phyloP scores from a whole-genome alignment of 768 basidiomycete genomes.

The Mycena filopes region DNA sequence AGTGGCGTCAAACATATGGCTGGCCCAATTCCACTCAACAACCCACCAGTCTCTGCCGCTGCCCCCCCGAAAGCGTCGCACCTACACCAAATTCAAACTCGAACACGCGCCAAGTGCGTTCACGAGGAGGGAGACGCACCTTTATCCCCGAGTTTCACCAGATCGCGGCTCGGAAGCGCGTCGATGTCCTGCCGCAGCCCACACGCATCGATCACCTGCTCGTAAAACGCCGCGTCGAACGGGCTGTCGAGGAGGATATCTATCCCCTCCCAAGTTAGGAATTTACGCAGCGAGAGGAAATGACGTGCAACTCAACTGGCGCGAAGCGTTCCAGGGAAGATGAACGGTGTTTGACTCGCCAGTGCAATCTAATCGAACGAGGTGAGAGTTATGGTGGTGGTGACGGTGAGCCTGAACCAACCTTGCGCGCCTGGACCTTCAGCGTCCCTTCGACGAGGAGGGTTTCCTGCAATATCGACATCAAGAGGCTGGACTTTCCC shows the following conservation, averaged over 20 bases:
- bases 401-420: background rate
- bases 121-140: background rate
- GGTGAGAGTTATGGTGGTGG: background rate
- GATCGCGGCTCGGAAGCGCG: slow-evolving; percentile 13
- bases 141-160: slow-evolving; percentile 23
- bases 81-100: background rate
- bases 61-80: slow-evolving; percentile 24
- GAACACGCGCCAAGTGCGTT: no score
- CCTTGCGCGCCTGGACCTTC: slow-evolving; percentile 19
- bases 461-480: slow-evolving; percentile 28
- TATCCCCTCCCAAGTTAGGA: background rate
- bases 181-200: slow-evolving; percentile 25
- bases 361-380: slow-evolving; percentile 15
- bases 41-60: slow-evolving; percentile 20
- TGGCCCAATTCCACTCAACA: no score
- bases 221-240: slow-evolving; percentile 19
- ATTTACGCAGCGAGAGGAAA: background rate
- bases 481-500: slow-evolving; percentile 29
- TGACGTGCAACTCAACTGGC: slow-evolving; percentile 16
- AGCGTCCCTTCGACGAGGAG: background rate
- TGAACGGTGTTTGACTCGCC: slow-evolving; percentile 25
- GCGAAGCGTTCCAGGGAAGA: slow-evolving; percentile 25
- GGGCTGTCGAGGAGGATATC: slow-evolving; percentile 28
- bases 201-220: slow-evolving; percentile 27
- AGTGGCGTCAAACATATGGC: no score